Evolutionary conservation across 1,139 yeast species (phyloP), one percentile per base, ranked within the genome.

Genomic region (Geotrichum siamense): DNA sequence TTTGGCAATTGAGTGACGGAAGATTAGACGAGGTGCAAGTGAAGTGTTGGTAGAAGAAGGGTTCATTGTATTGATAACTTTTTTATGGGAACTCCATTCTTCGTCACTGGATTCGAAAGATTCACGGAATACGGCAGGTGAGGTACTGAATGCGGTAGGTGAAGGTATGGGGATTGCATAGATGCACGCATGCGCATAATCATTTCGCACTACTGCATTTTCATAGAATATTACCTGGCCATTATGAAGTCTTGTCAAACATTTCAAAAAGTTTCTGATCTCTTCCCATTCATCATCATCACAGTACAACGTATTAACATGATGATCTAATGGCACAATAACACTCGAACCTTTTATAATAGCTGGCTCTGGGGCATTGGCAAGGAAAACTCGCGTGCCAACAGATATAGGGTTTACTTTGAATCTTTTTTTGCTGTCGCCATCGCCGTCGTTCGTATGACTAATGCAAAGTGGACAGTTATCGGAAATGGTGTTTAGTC

Each of bases 241-340:
- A 10, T 33, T 40, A 58, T 72, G 73, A 61, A 69, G 65, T 32
- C 55, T 52, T 0, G 68, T 58, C 16, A 73, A 54, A 16, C 67
- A 56, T 38, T 64, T 61, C 76, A 72, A 70, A 48, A 67, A 68
- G 38, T 68, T 67, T 21, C 69, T 57, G 2, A 73, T 62, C 50
- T 73, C 78, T 31, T 63, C 67, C 65, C 67, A 63, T 51, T 71
- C 75, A 38, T 67, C 70, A 23, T 61, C 65, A 36, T 65, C 70
- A 48, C 75, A 67, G 32, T 62, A 61, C 3, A 72, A 54, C 1
- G 71, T 65, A 51, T 69, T 71, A 16, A 53, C 52, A 15, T 60
- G 52, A 48, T 73, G 78, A n/a, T 59, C 61, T 13, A 65, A 53
- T 1, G 77, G 76, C 1, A 66, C 68, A 35, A 73, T 70, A 44